phyloP scores from a whole-genome alignment of 1,139 yeast species.

The Schizosaccharomyces versatilis region DNA sequence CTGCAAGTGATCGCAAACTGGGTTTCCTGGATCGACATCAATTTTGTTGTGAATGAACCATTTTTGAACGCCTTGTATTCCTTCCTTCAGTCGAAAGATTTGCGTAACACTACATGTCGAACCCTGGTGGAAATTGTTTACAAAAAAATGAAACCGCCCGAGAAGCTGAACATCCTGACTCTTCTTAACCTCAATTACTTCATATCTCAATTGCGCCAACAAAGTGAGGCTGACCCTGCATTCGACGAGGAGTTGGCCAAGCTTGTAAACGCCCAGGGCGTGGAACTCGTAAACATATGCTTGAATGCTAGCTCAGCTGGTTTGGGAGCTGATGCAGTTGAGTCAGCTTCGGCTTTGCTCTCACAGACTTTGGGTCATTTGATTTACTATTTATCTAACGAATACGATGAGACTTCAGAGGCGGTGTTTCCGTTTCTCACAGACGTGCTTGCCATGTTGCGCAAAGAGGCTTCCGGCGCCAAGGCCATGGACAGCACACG shows the following conservation, averaged over 20 bases:
- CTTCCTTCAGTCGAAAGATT: slow-evolving; percentile 28
- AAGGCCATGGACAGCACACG: slow-evolving; percentile 15
- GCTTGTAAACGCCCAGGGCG: slow-evolving; percentile 50
- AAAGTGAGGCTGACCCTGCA: slow-evolving; percentile 33
- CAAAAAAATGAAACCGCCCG: slow-evolving; percentile 80
- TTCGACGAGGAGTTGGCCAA: slow-evolving; percentile 60
- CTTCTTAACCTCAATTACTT: slow-evolving; percentile 43
- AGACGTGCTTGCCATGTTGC: slow-evolving; percentile 46
- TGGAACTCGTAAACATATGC: slow-evolving; percentile 41
- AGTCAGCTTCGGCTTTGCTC: slow-evolving; percentile 28
- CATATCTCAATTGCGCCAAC: slow-evolving; percentile 21
- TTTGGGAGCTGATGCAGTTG: slow-evolving; percentile 17
- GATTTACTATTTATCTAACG: slow-evolving; percentile 49
- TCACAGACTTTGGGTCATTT: slow-evolving; percentile 52
- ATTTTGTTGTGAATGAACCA: slow-evolving; percentile 46
- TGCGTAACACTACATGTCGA: slow-evolving; percentile 41
- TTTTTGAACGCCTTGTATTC: slow-evolving; percentile 42
- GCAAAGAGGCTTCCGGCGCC: slow-evolving; percentile 27
- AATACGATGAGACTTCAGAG: slow-evolving; percentile 68
- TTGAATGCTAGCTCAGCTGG: slow-evolving; percentile 28
- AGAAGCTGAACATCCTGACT: slow-evolving; percentile 54
- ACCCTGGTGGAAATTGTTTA: slow-evolving; percentile 63
- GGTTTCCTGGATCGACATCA: slow-evolving; percentile 87
- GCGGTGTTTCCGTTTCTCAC: slow-evolving; percentile 67
- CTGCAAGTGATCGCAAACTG: slow-evolving; percentile 58